Evolutionary conservation across 2,329 filamentous ascomycete genomes (phyloP).

Genomic region (Botrytis sinoallii): DNA sequence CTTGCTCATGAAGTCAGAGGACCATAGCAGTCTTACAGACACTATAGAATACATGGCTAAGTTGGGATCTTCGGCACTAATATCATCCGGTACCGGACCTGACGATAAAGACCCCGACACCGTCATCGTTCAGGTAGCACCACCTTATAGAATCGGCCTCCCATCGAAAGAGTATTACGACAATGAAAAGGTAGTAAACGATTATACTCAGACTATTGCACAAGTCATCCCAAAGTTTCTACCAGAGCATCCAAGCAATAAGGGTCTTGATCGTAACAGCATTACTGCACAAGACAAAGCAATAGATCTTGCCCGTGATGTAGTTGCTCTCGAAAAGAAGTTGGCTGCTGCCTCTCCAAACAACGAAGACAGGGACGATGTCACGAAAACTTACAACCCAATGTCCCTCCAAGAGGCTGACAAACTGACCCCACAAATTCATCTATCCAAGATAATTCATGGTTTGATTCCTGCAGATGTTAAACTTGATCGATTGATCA

Average conservation of each 20-base stretch:
- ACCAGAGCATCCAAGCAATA: slow-evolving; percentile 21
- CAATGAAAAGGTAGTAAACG: slow-evolving; percentile 49
- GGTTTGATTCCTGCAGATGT: slow-evolving; percentile 51
- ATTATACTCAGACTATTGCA: slow-evolving; percentile 48
- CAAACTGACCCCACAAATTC: slow-evolving; percentile 54
- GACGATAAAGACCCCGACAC: slow-evolving; percentile 49
- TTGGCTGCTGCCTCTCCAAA: slow-evolving; percentile 58
- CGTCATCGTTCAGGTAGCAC: slow-evolving; percentile 42
- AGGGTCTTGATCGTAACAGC: slow-evolving; percentile 13
- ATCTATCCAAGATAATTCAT: slow-evolving; percentile 51
- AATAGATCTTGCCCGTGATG: slow-evolving; percentile 37
- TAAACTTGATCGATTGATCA: slow-evolving; percentile 52
- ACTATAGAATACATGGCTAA: slow-evolving; percentile 47
- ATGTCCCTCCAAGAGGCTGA: slow-evolving; percentile 54
- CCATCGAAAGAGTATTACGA: slow-evolving; percentile 61
- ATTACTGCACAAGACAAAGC: slow-evolving; percentile 23
- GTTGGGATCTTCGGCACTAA: slow-evolving; percentile 43
- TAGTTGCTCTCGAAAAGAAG: slow-evolving; percentile 59
- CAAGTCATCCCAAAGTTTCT: slow-evolving; percentile 31
- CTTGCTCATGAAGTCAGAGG: slow-evolving; percentile 29
- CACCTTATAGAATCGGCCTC: slow-evolving; percentile 51
- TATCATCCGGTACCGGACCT: slow-evolving; percentile 32
- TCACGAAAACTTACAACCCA: slow-evolving; percentile 67
- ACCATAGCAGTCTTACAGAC: slow-evolving; percentile 42
- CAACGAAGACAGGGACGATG: slow-evolving; percentile 56